Evolutionary conservation across 2,329 filamentous ascomycete species (phyloP).

Genomic region (Periglandula ipomoeae): DNA sequence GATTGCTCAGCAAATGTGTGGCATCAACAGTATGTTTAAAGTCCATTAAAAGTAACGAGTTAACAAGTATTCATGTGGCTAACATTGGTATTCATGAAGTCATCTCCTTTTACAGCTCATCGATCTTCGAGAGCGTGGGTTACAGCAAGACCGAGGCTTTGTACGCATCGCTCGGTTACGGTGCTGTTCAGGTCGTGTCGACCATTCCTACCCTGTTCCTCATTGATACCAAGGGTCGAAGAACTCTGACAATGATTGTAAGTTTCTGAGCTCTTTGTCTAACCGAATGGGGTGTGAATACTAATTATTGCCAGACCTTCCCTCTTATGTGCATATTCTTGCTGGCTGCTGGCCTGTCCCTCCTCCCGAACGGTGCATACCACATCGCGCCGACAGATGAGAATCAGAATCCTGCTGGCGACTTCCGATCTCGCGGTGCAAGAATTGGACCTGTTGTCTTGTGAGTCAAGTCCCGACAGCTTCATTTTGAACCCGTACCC

Average conservation of each 20-base stretch:
- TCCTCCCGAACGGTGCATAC: slow-evolving; percentile 12
- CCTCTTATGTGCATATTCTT: slow-evolving; percentile 20
- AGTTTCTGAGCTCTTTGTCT: slow-evolving; percentile 2
- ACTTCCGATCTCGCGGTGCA: slow-evolving; percentile 11
- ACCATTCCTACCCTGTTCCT: slow-evolving; percentile 21
- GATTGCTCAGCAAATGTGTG: slow-evolving; percentile 61
- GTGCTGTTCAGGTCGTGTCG: slow-evolving; percentile 36
- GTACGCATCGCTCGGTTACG: slow-evolving; percentile 32
- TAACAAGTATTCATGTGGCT: too few relatives aligned
- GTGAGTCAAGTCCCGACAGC: slow-evolving; percentile 6
- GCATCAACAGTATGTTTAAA: slow-evolving; percentile 15
- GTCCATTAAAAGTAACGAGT: too few relatives aligned
- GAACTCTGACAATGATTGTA: slow-evolving; percentile 17
- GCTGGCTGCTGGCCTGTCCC: slow-evolving; percentile 16
- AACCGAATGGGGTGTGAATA: not conserved
- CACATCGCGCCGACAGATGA: slow-evolving; percentile 11
- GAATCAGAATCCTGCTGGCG: slow-evolving; percentile 9
- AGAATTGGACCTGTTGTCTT: slow-evolving; percentile 12
- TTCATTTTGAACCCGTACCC: too few relatives aligned
- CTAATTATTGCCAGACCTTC: slow-evolving; percentile 12
- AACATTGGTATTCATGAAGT: slow-evolving; percentile 22
- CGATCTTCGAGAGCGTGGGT: slow-evolving; percentile 46
- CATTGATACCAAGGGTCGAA: slow-evolving; percentile 21
- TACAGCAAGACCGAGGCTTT: slow-evolving; percentile 40
- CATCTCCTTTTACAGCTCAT: slow-evolving; percentile 61